Conservation (phyloP, 2,329 filamentous ascomycete species). For the Exophiala dermatitidis region DNA sequence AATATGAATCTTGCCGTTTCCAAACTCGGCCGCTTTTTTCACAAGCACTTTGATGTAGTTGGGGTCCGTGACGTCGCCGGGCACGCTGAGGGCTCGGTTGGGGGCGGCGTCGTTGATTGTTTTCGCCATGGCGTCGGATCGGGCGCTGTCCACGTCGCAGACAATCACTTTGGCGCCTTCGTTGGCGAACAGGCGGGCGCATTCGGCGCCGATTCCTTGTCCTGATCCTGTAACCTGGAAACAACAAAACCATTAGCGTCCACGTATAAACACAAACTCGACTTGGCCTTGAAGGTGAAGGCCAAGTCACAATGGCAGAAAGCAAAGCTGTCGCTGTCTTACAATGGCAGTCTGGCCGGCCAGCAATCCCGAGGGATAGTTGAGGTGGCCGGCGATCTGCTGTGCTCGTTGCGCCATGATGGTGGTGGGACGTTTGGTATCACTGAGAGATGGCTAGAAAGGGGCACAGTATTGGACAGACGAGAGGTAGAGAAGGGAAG, state of each 20-base stretch:
- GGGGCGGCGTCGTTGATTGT: conserved; percentile 56
- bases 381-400: conserved; percentile 71
- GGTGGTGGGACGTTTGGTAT: background rate
- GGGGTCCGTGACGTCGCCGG: conserved; percentile 68
- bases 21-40: conserved; percentile 68
- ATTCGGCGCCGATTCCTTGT: conserved; percentile 82
- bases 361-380: conserved; percentile 73
- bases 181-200: conserved; percentile 73
- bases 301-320: background rate
- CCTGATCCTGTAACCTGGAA: conserved; percentile 65
- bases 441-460: background rate
- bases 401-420: conserved; percentile 25
- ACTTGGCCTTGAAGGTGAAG: too few species aligned
- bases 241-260: background rate
- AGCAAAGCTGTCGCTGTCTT: background rate
- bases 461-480: too few species aligned
- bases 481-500: too few species aligned
- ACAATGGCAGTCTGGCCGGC: conserved; percentile 70
- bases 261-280: background rate
- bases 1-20: conserved; percentile 79
- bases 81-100: conserved; percentile 63
- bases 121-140: conserved; percentile 60
- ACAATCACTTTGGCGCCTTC: conserved; percentile 81
- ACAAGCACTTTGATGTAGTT: conserved; percentile 67
- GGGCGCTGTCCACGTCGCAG: conserved; percentile 73